Evolutionary conservation across 2,329 filamentous ascomycete genomes (phyloP).

Genomic region (Cladosporium cucumerinum): DNA sequence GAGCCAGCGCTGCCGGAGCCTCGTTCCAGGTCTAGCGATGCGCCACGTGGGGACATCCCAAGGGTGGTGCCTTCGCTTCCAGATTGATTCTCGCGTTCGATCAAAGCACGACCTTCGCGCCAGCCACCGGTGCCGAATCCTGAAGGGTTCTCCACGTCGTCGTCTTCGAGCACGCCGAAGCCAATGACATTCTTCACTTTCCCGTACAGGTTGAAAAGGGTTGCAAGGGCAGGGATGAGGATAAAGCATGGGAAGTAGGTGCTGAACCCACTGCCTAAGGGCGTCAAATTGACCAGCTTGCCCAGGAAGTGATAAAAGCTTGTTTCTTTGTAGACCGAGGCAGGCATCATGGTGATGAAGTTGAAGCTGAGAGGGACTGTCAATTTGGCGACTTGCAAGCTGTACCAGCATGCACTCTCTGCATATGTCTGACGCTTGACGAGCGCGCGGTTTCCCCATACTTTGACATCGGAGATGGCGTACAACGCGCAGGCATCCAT

Average conservation of each 20-base stretch:
- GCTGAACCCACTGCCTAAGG: slow-evolving; percentile 78
- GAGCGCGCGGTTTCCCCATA: slow-evolving; percentile 93
- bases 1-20: slow-evolving; percentile 3
- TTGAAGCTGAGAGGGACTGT: slow-evolving; percentile 94
- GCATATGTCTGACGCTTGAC: slow-evolving; percentile 88
- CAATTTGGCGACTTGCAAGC: slow-evolving; percentile 84
- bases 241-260: slow-evolving; percentile 86
- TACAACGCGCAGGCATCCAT: slow-evolving; percentile 89
- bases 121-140: slow-evolving; percentile 77
- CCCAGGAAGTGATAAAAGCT: slow-evolving; percentile 88
- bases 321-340: slow-evolving; percentile 67
- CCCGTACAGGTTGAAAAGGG: slow-evolving; percentile 85
- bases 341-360: slow-evolving; percentile 83
- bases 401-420: slow-evolving; percentile 94
- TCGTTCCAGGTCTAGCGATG: slow-evolving; percentile 30
- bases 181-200: slow-evolving; percentile 73
- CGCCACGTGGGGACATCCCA: slow-evolving; percentile 31
- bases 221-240: slow-evolving; percentile 78
- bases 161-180: slow-evolving; percentile 72
- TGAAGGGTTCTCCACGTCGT: slow-evolving; percentile 56
- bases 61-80: slow-evolving; percentile 35
- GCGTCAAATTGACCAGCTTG: slow-evolving; percentile 75
- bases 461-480: slow-evolving; percentile 86
- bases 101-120: slow-evolving; percentile 87
- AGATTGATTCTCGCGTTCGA: slow-evolving; percentile 69